Base-by-base conservation (phyloP, 2,329 filamentous ascomycete species). In the Pestalotiopsis sp. region DNA sequence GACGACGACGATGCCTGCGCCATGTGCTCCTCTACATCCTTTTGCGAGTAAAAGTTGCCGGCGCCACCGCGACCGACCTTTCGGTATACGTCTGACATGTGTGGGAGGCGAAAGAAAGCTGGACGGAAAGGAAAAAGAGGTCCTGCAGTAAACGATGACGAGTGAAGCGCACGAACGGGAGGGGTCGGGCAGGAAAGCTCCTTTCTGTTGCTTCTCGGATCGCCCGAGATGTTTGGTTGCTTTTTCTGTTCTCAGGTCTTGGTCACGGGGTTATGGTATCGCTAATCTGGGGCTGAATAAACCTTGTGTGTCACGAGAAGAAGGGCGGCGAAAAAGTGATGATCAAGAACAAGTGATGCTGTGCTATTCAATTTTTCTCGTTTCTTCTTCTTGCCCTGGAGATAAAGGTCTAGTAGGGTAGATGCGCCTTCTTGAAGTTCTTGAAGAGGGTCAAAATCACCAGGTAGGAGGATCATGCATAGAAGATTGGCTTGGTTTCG, bases 11-110 rank as follows among this genome's bases (percentile, higher is more conserved):
- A 67, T 45, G 72, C 67, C 41, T 70, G 71, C 67, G 70, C 72
- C 20, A 72, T 76, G 60, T 78, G 81, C 38, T 86, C 83, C 36
- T 87, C 82, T 31, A 86, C 77, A 68, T 88, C 83, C 71, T 85
- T 82, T 71, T 85, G 83, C 74, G 82, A 82, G 74, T 85, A 85
- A 76, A 86, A 90, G 78, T 92, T 92, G 65, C 90, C 90, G 5
- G 89, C 89, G 64, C 90, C 90, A 66, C 90, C 90, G 63, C 90
- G 86, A 67, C 90, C 89, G 57, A 85, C 82, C 69, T 83, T 83
- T 71, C 82, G 82, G 72, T 85, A 86, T 64, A 81, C 81, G 73
- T 86, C 86, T 67, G 52, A 52, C 64, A 66, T 66, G n/a, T 23
- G n/a, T n/a, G 17, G 11, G 45, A 52, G 7, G 45, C 6, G 20